Base-by-base conservation (phyloP, 2,329 filamentous ascomycete species). In the Talaromyces marneffei region DNA sequence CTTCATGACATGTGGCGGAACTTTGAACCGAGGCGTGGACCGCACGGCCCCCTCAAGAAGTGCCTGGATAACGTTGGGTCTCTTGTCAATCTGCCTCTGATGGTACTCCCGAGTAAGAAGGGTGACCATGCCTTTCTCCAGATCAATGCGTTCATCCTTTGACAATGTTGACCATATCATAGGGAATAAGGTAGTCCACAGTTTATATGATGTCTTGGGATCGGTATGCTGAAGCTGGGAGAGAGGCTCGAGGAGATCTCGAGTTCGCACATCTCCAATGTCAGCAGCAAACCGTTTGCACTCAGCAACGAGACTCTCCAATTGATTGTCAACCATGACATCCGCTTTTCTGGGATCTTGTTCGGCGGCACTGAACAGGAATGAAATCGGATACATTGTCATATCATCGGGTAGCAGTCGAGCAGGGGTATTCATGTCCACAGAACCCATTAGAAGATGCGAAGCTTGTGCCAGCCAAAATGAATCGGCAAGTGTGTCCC, bases 401-500 rank as follows among this genome's bases (percentile, higher is more conserved):
- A 96, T 93, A 74, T 99, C 94, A 10, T 95, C 91, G 0, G 82
- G 73, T 67, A 97, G 87, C 57, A 99, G 81, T 66, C 91, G 89
- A 31, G 91, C 85, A 14, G 84, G 82, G n/a, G 84, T 83, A 66
- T 89, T 91, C 81, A 91, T 88, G 72, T 99, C 94, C 44, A 97
- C 84, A 6, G 91, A 92, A 16, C 94, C 92, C 65, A 99, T 85
- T 60, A 99, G 85, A 42, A 99, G 82, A 70, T 99, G 94, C 18
- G 92, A 92, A 35, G 95, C 93, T 75, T 99, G 94, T 42, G 92
- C 88, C 55, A 99, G 80, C 95, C 95, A 99, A 78, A 96, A 99
- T 1, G 91, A 96, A 68, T 99, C 94, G 1, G 87, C 87, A 53
- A 99, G 81, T 0, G 91, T 95, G 72, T 97, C 93, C 94, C 94